Percentiles rank a stretch among this genome's conserved stretches.
These are phyloP conservation scores for Colletotrichum orchidophilum DNA, from an alignment of 2,329 filamentous ascomycete genomes.

Conservation along the genomic window DNA sequence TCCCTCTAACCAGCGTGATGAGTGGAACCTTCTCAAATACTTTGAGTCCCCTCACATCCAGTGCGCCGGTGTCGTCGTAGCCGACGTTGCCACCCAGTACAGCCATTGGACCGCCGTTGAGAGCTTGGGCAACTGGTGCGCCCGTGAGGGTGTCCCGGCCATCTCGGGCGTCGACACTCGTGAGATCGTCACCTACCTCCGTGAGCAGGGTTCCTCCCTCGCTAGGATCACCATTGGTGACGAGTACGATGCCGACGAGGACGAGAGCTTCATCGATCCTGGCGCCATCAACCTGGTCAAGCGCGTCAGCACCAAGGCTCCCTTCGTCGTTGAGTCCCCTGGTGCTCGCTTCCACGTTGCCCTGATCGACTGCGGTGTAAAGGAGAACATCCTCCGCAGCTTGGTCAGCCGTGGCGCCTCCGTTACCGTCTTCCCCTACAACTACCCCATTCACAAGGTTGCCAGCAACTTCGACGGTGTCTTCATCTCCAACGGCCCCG, in stretches of 20 bases:
- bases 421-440: constrained; percentile 93
- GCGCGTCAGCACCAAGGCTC: constrained; percentile 96
- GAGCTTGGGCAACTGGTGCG: constrained; percentile 92
- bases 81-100: constrained; percentile 92
- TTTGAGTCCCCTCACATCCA: constrained; percentile 99
- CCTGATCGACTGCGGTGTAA: constrained; percentile 97
- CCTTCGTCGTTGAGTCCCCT: constrained; percentile 90
- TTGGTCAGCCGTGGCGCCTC: constrained; percentile 91
- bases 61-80: constrained; percentile 93
- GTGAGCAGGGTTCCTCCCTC: constrained; percentile 95
- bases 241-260: constrained; percentile 98
- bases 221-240: constrained; percentile 95
- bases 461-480: constrained; percentile 97
- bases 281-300: constrained; percentile 97
- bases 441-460: constrained; percentile 98
- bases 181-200: constrained; percentile 93
- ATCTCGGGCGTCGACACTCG: constrained; percentile 98
- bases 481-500: constrained; percentile 98
- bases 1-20: constrained; percentile 83
- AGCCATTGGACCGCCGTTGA: constrained; percentile 99
- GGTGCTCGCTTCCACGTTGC: constrained; percentile 90
- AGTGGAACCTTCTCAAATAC: constrained; percentile 93
- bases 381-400: constrained; percentile 98
- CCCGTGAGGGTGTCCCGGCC: constrained; percentile 92
- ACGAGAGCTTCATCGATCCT: constrained; percentile 94